Evolutionary conservation across 2,329 filamentous ascomycete genomes (phyloP), one percentile per base, ranked within the genome.

Genomic region (Torrubiella hemipterigena): DNA sequence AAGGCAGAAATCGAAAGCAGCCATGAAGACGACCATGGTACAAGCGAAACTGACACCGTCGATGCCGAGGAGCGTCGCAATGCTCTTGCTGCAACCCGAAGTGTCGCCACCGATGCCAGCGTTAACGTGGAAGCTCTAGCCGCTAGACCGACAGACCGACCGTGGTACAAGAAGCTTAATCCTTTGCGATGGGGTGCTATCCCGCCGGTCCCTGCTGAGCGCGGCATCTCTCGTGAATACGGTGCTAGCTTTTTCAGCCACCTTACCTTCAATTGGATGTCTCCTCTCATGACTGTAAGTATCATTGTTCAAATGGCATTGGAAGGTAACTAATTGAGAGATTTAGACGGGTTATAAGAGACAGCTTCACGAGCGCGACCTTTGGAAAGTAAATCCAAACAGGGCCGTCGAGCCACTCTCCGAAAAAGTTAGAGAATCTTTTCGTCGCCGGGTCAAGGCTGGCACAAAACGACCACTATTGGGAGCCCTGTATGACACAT

Each of bases 231-330:
- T 6, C 71, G 69, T 38, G 87, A 95, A 56, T 66, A 84, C 49
- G 65, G 61, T 4, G 87, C 87, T 5, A 61, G 69, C 3, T 78
- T 86, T 47, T 69, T 91, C 40, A 93, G 83, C 56, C 52, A 66
- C 34, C 52, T 93, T 15, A 80, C 79, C 4, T 96, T 94, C 49
- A 74, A 85, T 51, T 96, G 89, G 89, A 89, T 95, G 67, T 75
- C 76, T 1, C 78, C 84, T 2, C 50, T 96, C 33, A 96, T 96
- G 87, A 67, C 58, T 40, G 78, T 80, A 54, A 58, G 71, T n/a
- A n/a, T 61, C 29, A 27, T 11, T 11, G 34, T 27, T 36, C 27
- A 20, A 23, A 24, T 40, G 30, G 16, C 28, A 31, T n/a, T 14
- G 20, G 13, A 14, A 14, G 27, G 32, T 37, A 18, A 34, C 33